These are phyloP conservation scores for Trichoderma erinaceum DNA, from an alignment of 495 filamentous ascomycete species.

Conservation along the genomic window DNA sequence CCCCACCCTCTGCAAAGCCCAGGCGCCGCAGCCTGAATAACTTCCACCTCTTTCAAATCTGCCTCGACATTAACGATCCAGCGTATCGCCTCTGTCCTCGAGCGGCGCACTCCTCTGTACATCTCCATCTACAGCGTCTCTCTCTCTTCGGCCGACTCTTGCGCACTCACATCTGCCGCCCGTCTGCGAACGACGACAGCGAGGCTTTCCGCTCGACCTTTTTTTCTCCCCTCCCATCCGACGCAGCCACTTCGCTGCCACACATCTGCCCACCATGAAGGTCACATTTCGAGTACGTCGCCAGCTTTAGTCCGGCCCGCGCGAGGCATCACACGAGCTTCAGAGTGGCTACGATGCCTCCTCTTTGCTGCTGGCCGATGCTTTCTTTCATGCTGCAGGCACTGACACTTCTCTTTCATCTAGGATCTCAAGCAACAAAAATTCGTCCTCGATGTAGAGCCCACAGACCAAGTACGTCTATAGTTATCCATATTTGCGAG, in stretches of 20 bases:
- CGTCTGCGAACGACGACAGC: conserved; percentile 4
- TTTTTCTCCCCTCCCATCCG: not conserved
- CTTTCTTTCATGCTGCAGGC: not conserved
- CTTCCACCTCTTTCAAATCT: conserved; percentile 1
- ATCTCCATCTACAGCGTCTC: not conserved
- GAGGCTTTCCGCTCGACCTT: not conserved
- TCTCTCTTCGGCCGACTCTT: not conserved
- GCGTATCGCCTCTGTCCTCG: not conserved
- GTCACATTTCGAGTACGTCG: conserved; percentile 45
- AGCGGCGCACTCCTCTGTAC: not conserved
- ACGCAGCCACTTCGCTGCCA: conserved; percentile 29
- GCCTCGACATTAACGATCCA: not conserved
- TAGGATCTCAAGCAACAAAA: conserved; percentile 98
- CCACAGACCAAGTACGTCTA: conserved; percentile 75
- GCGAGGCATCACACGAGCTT: not conserved
- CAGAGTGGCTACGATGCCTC: not conserved
- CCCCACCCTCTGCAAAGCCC: conserved; percentile 2
- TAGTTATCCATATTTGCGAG: not conserved
- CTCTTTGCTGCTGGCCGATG: not conserved
- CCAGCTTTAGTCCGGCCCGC: too few relatives aligned
- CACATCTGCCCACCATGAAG: conserved; percentile 40
- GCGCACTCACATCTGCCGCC: not conserved
- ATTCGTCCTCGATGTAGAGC: conserved; percentile 90
- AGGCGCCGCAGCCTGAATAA: conserved; percentile 10
- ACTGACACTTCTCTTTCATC: conserved; percentile 6